Evolutionary conservation across 192 early-diverging fungal species (phyloP).

Genomic region (Coemansia sp.): DNA sequence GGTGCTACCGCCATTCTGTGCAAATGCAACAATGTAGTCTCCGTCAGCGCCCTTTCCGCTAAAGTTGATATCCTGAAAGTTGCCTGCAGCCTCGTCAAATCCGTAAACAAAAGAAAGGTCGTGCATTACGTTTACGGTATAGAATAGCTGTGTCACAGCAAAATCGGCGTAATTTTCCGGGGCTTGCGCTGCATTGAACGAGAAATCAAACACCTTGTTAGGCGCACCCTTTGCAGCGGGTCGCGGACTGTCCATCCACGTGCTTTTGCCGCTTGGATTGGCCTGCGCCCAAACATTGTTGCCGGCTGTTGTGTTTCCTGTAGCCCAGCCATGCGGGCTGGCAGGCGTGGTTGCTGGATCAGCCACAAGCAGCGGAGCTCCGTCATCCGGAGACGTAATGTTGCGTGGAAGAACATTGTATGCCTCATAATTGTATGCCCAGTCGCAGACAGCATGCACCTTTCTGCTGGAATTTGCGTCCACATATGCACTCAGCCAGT

Average conservation of each 20-base stretch:
- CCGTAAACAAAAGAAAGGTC: slow-evolving; percentile 90
- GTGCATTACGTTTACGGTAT: slow-evolving; percentile 90
- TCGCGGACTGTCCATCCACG: slow-evolving; percentile 77
- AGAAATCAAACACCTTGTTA: slow-evolving; percentile 72
- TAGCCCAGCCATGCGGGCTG: slow-evolving; percentile 66
- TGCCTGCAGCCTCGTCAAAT: slow-evolving; percentile 87
- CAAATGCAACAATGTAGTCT: slow-evolving; percentile 88
- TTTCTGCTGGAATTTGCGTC: slow-evolving; percentile 58
- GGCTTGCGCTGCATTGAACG: slow-evolving; percentile 62
- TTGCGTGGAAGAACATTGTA: slow-evolving; percentile 86
- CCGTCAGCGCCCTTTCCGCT: slow-evolving; percentile 72
- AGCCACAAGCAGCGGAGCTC: slow-evolving; percentile 56
- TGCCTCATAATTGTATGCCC: slow-evolving; percentile 67
- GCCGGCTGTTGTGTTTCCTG: slow-evolving; percentile 70
- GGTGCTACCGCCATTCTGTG: slow-evolving; percentile 83
- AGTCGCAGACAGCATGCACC: slow-evolving; percentile 78
- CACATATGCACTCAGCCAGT: slow-evolving; percentile 80
- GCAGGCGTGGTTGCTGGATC: slow-evolving; percentile 71
- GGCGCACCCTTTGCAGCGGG: slow-evolving; percentile 58
- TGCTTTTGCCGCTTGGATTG: slow-evolving; percentile 70
- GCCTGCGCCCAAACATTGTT: slow-evolving; percentile 94
- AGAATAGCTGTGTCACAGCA: slow-evolving; percentile 86
- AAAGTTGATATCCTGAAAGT: slow-evolving; percentile 92
- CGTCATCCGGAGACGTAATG: slow-evolving; percentile 75
- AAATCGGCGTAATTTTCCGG: slow-evolving; percentile 77